A percentile compares a stretch with the other conserved stretches of the same genome.
Evolutionary conservation across 129 eudicot genomes (phyloP).

Genomic region (Lonicera japonica): DNA sequence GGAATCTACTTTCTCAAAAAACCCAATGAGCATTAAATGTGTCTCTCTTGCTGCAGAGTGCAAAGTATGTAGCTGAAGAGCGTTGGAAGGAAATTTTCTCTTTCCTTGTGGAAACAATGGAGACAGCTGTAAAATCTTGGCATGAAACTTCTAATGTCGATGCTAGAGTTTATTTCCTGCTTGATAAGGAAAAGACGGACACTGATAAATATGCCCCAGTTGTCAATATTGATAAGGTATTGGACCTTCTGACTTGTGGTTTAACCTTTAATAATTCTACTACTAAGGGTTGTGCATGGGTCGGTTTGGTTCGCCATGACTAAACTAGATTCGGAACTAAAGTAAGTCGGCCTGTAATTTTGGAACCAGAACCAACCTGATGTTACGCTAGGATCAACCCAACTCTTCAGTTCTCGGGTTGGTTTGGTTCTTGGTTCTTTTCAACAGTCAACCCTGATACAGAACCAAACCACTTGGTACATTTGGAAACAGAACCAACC

Average conservation of each 20-base stretch:
- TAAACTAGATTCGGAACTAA: too few species aligned
- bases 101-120: conserved; percentile 88
- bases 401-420: too few species aligned
- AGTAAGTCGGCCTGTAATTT: too few species aligned
- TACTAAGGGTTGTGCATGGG: too few species aligned
- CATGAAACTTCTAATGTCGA: conserved; percentile 85
- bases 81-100: conserved; percentile 47
- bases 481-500: too few species aligned
- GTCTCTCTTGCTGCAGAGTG: conserved; percentile 43
- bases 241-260: not conserved
- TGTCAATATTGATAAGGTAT: conserved; percentile 93
- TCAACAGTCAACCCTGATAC: too few species aligned
- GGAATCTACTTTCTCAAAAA: not conserved
- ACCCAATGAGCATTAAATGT: not conserved
- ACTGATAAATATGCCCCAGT: conserved; percentile 81
- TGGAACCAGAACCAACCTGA: too few species aligned
- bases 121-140: conserved; percentile 83
- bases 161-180: conserved; percentile 71
- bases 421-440: too few species aligned
- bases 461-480: too few species aligned
- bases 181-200: conserved; percentile 78
- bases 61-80: conserved; percentile 58
- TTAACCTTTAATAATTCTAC: not conserved
- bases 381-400: too few species aligned
- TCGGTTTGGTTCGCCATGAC: too few species aligned